These are phyloP conservation scores for Pontederia crassipes DNA, from an alignment of 176 grass and related monocot genomes.

Conservation along the genomic window DNA sequence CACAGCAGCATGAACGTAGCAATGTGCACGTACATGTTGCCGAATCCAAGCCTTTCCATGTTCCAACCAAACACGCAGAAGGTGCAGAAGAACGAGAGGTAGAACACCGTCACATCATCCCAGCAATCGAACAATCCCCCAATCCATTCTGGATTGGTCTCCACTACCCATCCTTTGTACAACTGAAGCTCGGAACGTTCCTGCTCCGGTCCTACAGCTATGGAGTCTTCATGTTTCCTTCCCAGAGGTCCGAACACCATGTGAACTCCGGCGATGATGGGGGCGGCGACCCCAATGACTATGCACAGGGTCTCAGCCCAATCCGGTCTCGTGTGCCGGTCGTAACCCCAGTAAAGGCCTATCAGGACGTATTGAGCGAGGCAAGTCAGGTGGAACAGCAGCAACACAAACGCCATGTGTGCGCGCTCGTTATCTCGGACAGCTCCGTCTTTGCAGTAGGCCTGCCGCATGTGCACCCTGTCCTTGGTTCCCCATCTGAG, in stretches of 20 bases:
- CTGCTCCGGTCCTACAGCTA: background rate
- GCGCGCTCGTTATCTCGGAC: constrained; percentile 14
- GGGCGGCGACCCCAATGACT: constrained; percentile 31
- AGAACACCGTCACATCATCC: constrained; percentile 44
- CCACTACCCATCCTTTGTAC: background rate
- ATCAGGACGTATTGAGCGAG: constrained; percentile 47
- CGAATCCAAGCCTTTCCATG: constrained; percentile 70
- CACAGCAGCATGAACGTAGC: constrained; percentile 57
- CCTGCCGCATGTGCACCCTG: constrained; percentile 20
- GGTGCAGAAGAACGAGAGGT: constrained; percentile 43
- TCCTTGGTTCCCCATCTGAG: constrained; percentile 30
- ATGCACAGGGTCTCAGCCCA: constrained; percentile 52
- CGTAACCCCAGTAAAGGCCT: constrained; percentile 54
- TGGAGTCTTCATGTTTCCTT: constrained; percentile 12
- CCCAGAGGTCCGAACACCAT: constrained; percentile 50
- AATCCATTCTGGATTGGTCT: constrained; percentile 31
- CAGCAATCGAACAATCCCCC: constrained; percentile 47
- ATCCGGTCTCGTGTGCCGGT: constrained; percentile 22
- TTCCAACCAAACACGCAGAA: constrained; percentile 83
- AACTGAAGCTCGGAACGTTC: too few species aligned
- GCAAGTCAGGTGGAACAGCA: constrained; percentile 53
- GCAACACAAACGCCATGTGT: constrained; percentile 37
- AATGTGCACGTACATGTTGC: constrained; percentile 71
- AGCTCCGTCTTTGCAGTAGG: constrained; percentile 46
- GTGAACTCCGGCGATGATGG: constrained; percentile 33